Evolutionary conservation across 768 basidiomycete genomes (phyloP), one percentile per base, ranked within the genome.

Genomic region (Termitomyces sp.): DNA sequence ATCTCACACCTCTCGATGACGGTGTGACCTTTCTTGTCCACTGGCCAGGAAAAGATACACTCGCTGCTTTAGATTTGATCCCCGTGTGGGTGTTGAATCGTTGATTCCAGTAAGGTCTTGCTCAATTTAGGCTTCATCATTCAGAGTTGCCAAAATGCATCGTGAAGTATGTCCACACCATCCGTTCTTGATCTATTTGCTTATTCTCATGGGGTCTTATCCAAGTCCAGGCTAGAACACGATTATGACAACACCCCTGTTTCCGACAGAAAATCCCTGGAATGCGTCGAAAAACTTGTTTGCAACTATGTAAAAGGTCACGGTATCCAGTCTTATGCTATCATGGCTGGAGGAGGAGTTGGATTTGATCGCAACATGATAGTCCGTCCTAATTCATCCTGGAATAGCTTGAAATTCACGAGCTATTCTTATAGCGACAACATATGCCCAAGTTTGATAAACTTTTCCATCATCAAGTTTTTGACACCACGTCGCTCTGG

Each of bases 21-120:
- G 57, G 57, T 1, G 32, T 58, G 3, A 54, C 57, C 35, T 43
- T 41, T 25, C 37, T 58, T 34, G 52, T 58, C 40, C 57, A 58
- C 35, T 54, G 52, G 52, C 17, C 37, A 28, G 52, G 37, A 23
- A 42, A 25, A 17, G 41, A 43, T 19, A 27, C 21, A 16, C 16
- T 53, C 9, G 19, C 10, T 3, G 52, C 47, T 25, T n/a, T 49
- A 21, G 19, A 42, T 21, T 37, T 48, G 40, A 12, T 35, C 11
- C 40, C 52, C 11, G 30, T 21, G 57, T 58, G 23, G 6, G 46
- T 44, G 17, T 16, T 2, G 27, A 14, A 12, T 35, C 17, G 27
- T 34, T 23, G 23, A 17, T 17, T n/a, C 23, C 30, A 17, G 21
- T 35, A 37, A n/a, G 14, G 4, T 2, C 30, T 19, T 39, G n/a